A percentile compares a stretch with the other conserved stretches of the same genome.
These are phyloP conservation scores for Tuber aestivum DNA, from an alignment of 495 filamentous ascomycete species.

Conservation along the genomic window DNA sequence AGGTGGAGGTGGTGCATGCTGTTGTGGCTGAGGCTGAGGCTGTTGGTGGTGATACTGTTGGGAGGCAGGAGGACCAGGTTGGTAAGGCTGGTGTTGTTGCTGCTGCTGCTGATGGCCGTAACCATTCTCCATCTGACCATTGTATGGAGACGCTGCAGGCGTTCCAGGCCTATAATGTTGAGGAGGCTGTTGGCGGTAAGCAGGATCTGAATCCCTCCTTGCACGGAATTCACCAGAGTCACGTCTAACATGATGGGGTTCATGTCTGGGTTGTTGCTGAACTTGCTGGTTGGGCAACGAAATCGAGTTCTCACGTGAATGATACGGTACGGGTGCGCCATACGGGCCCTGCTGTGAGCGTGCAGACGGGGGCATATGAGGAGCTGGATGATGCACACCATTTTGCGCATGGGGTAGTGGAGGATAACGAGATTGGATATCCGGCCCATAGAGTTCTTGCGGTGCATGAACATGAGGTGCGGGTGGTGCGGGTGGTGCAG, in stretches of 20 bases:
- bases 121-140: conserved; percentile 30
- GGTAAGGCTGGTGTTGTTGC: conserved; percentile 32
- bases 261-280: conserved; percentile 29
- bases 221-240: conserved; percentile 36
- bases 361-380: conserved; percentile 31
- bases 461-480: conserved; percentile 34
- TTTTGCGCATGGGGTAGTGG: conserved; percentile 29
- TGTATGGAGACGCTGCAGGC: conserved; percentile 32
- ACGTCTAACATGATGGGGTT: conserved; percentile 31
- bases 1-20: conserved; percentile 18
- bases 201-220: conserved; percentile 36
- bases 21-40: conserved; percentile 22
- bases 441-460: conserved; percentile 37
- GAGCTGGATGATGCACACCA: conserved; percentile 29
- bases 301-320: conserved; percentile 34
- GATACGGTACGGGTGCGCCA: conserved; percentile 28
- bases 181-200: conserved; percentile 33
- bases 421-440: conserved; percentile 28
- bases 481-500: conserved; percentile 26
- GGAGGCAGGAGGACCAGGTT: conserved; percentile 20
- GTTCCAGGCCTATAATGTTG: conserved; percentile 33
- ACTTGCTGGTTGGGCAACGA: conserved; percentile 31
- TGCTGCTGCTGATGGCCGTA: conserved; percentile 32
- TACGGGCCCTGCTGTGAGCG: conserved; percentile 33
- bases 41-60: conserved; percentile 34